Percentiles rank a stretch among this genome's conserved stretches.
Conservation (phyloP, 1,284 basidiomycete species). For the Trametes pubescens region DNA sequence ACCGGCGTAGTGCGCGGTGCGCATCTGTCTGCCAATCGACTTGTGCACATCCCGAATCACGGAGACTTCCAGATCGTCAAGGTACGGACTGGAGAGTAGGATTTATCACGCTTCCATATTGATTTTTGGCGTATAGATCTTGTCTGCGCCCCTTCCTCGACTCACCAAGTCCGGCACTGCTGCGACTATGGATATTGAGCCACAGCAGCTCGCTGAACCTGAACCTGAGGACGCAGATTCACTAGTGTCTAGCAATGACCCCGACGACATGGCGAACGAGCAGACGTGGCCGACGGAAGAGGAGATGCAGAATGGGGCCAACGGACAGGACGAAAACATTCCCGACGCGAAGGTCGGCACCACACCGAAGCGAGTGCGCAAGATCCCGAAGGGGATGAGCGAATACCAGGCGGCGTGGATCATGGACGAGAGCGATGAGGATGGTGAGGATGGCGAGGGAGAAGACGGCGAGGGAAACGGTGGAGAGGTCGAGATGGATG, state of each 20-base stretch:
- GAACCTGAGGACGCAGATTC: slow-evolving; percentile 84
- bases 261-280: slow-evolving; percentile 91
- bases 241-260: slow-evolving; percentile 86
- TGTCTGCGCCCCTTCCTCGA: slow-evolving; percentile 63
- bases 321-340: slow-evolving; percentile 48
- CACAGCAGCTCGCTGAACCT: slow-evolving; percentile 63
- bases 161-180: slow-evolving; percentile 47
- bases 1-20: slow-evolving; percentile 88
- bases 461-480: slow-evolving; percentile 53
- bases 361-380: slow-evolving; percentile 78
- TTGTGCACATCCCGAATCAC: slow-evolving; percentile 89
- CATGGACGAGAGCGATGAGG: slow-evolving; percentile 82
- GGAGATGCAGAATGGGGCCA: slow-evolving; percentile 72
- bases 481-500: slow-evolving; percentile 54
- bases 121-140: slow-evolving; percentile 54
- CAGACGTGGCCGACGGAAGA: slow-evolving; percentile 99
- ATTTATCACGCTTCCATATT: not conserved
- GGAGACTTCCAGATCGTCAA: slow-evolving; percentile 91
- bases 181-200: slow-evolving; percentile 70
- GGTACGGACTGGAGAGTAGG: slow-evolving; percentile 51
- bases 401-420: slow-evolving; percentile 97
- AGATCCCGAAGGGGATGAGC: slow-evolving; percentile 89
- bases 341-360: slow-evolving; percentile 73
- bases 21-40: slow-evolving; percentile 81
- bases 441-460: slow-evolving; percentile 55